Conservation (phyloP, 352 stramenopile species). For the Aphanomyces stellatus region DNA sequence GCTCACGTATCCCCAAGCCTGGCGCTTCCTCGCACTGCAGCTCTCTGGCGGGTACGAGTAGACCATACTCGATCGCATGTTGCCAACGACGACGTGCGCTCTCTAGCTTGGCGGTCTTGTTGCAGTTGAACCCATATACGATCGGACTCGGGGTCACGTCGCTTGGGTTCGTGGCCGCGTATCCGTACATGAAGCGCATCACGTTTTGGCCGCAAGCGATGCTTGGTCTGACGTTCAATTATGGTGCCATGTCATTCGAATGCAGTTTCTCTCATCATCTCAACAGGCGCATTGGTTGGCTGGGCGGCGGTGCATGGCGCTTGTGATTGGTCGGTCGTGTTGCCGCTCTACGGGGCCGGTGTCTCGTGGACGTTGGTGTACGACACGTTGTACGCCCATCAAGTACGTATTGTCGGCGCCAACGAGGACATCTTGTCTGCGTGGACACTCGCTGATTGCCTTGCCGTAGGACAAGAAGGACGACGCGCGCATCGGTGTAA, state of each 20-base stretch:
- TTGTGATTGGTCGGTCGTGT: constrained; percentile 79
- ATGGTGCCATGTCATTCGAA: too few relatives aligned
- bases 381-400: constrained; percentile 98
- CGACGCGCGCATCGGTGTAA: constrained; percentile 93
- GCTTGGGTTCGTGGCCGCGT: constrained; percentile 90
- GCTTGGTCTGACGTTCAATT: constrained; percentile 98
- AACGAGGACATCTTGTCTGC: neutral
- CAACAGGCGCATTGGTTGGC: constrained; percentile 84
- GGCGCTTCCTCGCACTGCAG: constrained; percentile 90
- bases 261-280: too few relatives aligned
- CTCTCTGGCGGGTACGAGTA: constrained; percentile 58
- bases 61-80: too few relatives aligned
- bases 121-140: constrained; percentile 93
- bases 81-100: neutral
- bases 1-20: constrained; percentile 86
- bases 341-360: constrained; percentile 91
- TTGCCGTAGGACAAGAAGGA: constrained; percentile 79
- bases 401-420: too few relatives aligned
- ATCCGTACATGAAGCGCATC: constrained; percentile 98
- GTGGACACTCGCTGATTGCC: neutral
- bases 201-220: constrained; percentile 97
- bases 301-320: constrained; percentile 83
- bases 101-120: constrained; percentile 76
- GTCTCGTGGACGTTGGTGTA: constrained; percentile 99
- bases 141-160: constrained; percentile 89